Percentiles rank a stretch among this genome's conserved stretches.
phyloP scores from a whole-genome alignment of 2,329 filamentous ascomycete species.

The Phialophora tarda region DNA sequence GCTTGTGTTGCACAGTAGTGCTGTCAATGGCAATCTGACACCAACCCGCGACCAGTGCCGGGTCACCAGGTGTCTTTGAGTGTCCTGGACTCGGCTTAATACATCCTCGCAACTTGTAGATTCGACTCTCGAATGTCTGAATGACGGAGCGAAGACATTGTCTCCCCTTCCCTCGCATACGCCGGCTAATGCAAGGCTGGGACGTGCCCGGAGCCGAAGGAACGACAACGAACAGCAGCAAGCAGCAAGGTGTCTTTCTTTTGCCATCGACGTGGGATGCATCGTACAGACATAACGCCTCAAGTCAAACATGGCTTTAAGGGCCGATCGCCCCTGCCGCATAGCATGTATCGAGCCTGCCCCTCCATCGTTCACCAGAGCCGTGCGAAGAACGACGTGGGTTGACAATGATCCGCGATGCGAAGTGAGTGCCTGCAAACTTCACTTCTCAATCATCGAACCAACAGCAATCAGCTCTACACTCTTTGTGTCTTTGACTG shows the following conservation, averaged over 20 bases:
- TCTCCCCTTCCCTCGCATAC: not conserved
- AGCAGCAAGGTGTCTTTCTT: not conserved
- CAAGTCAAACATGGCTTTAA: not conserved
- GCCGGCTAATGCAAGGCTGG: constrained; percentile 5
- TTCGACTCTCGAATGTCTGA: not conserved
- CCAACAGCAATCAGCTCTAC: not conserved
- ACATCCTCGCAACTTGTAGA: constrained; percentile 3
- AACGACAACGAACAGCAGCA: not conserved
- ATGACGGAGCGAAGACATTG: not conserved
- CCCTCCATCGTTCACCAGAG: not conserved
- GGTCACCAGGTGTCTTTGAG: not conserved
- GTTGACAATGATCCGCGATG: not conserved
- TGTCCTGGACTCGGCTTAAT: not conserved
- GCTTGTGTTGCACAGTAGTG: constrained; percentile 1
- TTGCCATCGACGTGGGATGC: not conserved
- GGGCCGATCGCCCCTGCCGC: constrained; percentile 4
- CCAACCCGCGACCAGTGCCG: constrained; percentile 4
- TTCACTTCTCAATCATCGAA: not conserved
- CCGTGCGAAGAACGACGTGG: not conserved
- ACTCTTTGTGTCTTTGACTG: not conserved
- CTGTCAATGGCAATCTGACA: constrained; percentile 8
- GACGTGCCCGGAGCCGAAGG: not conserved
- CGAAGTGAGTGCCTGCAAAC: not conserved
- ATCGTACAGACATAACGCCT: not conserved
- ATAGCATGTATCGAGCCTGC: not conserved